These are phyloP conservation scores for Xylariaceae sp. DNA, from an alignment of 2,329 filamentous ascomycete species.

Conservation along the genomic window DNA sequence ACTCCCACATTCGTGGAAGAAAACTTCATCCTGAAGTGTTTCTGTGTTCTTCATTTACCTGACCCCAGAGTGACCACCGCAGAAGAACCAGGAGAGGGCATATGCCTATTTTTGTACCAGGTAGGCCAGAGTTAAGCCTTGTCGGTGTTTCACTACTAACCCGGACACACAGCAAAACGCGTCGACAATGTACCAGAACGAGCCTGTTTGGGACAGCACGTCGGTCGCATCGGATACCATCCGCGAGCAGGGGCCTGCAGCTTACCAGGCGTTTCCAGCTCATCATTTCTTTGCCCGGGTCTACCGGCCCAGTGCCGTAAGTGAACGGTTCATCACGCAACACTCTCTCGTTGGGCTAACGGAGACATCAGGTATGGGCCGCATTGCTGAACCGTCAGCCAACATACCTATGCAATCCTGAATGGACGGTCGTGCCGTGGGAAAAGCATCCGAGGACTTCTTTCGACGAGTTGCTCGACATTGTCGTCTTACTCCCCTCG, in stretches of 20 bases:
- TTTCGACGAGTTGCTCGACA: constrained; percentile 49
- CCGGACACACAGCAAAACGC: constrained; percentile 38
- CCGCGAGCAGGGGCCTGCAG: constrained; percentile 39
- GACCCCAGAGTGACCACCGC: constrained; percentile 24
- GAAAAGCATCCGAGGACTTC: constrained; percentile 44
- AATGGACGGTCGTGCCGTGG: constrained; percentile 50
- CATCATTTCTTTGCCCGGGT: constrained; percentile 55
- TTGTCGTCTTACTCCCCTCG: constrained; percentile 41
- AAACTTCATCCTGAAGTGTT: constrained; percentile 38
- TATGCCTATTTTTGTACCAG: constrained; percentile 51
- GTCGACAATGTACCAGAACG: constrained; percentile 31
- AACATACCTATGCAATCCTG: constrained; percentile 45
- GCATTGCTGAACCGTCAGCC: constrained; percentile 45
- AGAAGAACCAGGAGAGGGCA: constrained; percentile 31
- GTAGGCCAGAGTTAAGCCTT: constrained; percentile 30
- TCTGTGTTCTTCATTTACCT: constrained; percentile 40
- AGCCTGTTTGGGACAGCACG: constrained; percentile 35
- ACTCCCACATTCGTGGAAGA: constrained; percentile 31
- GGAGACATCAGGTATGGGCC: constrained; percentile 26
- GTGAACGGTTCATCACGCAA: constrained; percentile 21
- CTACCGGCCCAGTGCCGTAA: constrained; percentile 48
- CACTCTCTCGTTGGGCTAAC: constrained; percentile 11
- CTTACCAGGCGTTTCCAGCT: constrained; percentile 46
- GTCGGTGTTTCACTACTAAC: constrained; percentile 8
- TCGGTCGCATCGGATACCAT: constrained; percentile 33